Evolutionary conservation across 441 rosid species (phyloP), one percentile per base, ranked within the genome.

Genomic region (Arabidopsis lyrata): DNA sequence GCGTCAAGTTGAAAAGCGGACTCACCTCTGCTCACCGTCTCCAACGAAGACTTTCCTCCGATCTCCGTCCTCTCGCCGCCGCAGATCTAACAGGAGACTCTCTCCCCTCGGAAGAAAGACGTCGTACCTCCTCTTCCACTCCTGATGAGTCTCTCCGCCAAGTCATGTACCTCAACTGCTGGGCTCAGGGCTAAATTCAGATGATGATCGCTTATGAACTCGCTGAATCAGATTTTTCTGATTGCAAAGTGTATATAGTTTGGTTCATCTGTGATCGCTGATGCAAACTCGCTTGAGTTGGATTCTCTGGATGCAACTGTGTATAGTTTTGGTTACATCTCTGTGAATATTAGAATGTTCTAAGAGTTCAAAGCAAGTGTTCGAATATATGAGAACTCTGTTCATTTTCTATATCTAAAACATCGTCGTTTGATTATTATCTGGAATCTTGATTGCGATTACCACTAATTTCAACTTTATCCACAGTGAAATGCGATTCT

Each of bases 161-260:
- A 41, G 93, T 90, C 71, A 92, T 92, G 98, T 89, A 87, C 84
- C 66, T 92, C 38, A 90, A 80, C 73, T 92, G 98, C 83, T 92
- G 98, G 98, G 91, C 92, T 14, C 95, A 87, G 79, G 85, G 87
- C 71, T 90, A 60, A 61, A 44, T 22, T 13, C 22, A 60, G 48
- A 49, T 49, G 52, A 50, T 66, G 66, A 42, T 12, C 8, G 16
- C 48, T 42, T 5, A 42, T 42, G 48, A 42, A 42, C 48, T 7
- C 48, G 16, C 48, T 15, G 50, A 47, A 20, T 47, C 50, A 47
- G 50, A 47, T 47, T 29, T 29, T 29, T 47, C 50, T 7, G 10
- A 20, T 15, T 45, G 50, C 22, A 14, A 14, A 42, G 16, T 42
- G 22, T 47, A 15, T 16, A 47, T 15, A 47, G 10, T 16, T 45